Evolutionary conservation across 164 flowering plant species (phyloP).

Genomic region (Berberis vulgaris): DNA sequence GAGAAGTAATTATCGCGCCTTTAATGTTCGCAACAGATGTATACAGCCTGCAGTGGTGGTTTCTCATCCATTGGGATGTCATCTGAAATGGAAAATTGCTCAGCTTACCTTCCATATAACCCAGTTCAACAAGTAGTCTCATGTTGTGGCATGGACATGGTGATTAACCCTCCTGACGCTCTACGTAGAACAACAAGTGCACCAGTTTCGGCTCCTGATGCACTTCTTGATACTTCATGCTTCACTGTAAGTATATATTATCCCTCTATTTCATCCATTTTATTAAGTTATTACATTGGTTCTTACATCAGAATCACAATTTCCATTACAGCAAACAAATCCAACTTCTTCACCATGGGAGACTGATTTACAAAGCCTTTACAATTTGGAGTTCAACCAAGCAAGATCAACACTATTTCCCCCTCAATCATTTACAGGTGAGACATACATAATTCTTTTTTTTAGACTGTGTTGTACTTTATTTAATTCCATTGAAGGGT

Average conservation of each 20-base stretch:
- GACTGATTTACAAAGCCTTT: slow-evolving; percentile 50
- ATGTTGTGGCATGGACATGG: slow-evolving; percentile 41
- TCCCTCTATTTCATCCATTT: not conserved
- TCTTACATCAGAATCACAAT: not conserved
- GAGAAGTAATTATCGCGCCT: not conserved
- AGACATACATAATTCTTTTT: slow-evolving; percentile 2
- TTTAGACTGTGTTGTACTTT: slow-evolving; percentile 1
- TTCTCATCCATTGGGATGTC: slow-evolving; percentile 31
- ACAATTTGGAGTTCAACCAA: slow-evolving; percentile 43
- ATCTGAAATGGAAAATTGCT: slow-evolving; percentile 33
- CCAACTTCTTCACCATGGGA: slow-evolving; percentile 51
- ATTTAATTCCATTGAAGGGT: not conserved
- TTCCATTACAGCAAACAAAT: slow-evolving; percentile 41
- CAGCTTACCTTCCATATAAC: slow-evolving; percentile 40
- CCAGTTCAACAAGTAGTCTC: slow-evolving; percentile 31
- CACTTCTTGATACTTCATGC: slow-evolving; percentile 46
- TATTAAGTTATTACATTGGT: not conserved
- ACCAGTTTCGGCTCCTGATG: slow-evolving; percentile 38
- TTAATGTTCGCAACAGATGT: slow-evolving; percentile 28
- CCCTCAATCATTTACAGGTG: slow-evolving; percentile 36
- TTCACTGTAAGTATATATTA: slow-evolving; percentile 37
- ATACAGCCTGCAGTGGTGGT: slow-evolving; percentile 32
- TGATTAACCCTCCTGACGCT: slow-evolving; percentile 35
- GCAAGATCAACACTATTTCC: slow-evolving; percentile 42
- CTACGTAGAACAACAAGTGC: slow-evolving; percentile 52